A percentile compares a stretch with the other conserved stretches of the same genome.
Evolutionary conservation across 73 alveolate genomes (phyloP).

Genomic region (Tetrahymena malaccensis): DNA sequence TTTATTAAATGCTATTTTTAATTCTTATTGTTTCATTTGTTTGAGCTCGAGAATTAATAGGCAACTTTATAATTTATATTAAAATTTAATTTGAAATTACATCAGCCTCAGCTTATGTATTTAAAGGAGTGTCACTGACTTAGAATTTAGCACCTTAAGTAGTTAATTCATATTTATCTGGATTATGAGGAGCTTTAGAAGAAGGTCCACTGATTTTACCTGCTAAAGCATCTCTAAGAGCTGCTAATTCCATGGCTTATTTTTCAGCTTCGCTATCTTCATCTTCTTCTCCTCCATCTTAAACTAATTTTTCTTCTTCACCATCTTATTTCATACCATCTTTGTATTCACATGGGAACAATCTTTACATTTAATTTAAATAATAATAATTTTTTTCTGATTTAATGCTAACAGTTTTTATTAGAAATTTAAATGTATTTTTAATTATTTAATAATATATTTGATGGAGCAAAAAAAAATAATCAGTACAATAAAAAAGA

Average conservation of each 20-base stretch:
- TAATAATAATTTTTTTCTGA: neutral
- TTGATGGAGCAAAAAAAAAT: neutral
- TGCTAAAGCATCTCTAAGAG: slow-evolving; percentile 28
- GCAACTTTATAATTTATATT: too few species aligned
- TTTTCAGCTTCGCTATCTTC: neutral
- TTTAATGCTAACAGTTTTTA: neutral
- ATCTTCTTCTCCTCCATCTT: slow-evolving; percentile 6
- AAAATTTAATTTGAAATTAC: neutral
- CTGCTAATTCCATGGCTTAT: slow-evolving; percentile 1
- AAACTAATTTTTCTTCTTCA: neutral
- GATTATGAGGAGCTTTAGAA: slow-evolving; percentile 43
- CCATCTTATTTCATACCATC: neutral
- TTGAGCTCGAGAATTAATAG: too few species aligned
- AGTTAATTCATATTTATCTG: slow-evolving; percentile 32
- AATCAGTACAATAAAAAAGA: neutral
- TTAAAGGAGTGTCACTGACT: slow-evolving; percentile 45
- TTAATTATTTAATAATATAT: neutral
- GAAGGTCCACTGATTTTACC: slow-evolving; percentile 13
- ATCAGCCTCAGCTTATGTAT: slow-evolving; percentile 30
- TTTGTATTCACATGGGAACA: neutral
- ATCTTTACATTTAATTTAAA: neutral
- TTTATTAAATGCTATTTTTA: too few species aligned
- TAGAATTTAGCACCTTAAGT: slow-evolving; percentile 20
- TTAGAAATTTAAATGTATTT: neutral
- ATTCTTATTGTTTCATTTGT: too few species aligned